Evolutionary conservation across 2,329 filamentous ascomycete species (phyloP).

Genomic region (Aureobasidium sp.): DNA sequence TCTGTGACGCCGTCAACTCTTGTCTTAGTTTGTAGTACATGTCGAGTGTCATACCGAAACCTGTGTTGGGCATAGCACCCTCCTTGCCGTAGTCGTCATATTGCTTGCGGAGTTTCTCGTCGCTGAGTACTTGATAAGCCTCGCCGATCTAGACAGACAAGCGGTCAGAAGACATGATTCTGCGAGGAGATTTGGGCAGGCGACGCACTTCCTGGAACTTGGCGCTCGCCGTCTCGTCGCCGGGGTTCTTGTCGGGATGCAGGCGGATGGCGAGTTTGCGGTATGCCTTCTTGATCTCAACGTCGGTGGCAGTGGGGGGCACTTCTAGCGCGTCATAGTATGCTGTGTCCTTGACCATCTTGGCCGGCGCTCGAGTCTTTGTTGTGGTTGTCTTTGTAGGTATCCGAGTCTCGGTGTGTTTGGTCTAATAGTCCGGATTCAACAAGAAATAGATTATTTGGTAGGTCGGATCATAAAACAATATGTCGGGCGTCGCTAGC

Average conservation of each 20-base stretch:
- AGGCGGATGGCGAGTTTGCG: slow-evolving; percentile 77
- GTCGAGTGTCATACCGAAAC: slow-evolving; percentile 57
- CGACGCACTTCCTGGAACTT: slow-evolving; percentile 76
- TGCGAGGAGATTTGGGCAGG: background rate
- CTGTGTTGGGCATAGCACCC: slow-evolving; percentile 77
- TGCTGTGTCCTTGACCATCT: slow-evolving; percentile 51
- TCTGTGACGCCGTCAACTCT: slow-evolving; percentile 35
- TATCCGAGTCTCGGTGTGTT: background rate
- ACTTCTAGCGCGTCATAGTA: slow-evolving; percentile 88
- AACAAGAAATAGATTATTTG: background rate
- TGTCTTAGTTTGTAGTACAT: background rate
- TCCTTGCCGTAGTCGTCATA: slow-evolving; percentile 99
- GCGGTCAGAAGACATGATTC: background rate
- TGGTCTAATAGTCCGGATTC: background rate
- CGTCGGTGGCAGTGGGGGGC: slow-evolving; percentile 71
- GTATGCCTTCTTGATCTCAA: slow-evolving; percentile 97
- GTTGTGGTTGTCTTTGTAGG: background rate
- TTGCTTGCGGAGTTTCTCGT: slow-evolving; percentile 74
- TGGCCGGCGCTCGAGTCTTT: background rate
- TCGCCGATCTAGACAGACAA: slow-evolving; percentile 48
- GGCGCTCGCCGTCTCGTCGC: slow-evolving; percentile 85
- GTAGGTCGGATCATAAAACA: background rate
- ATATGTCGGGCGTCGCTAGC: background rate
- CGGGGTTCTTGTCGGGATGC: slow-evolving; percentile 96
- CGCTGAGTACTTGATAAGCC: slow-evolving; percentile 74